Percentiles rank a stretch among this genome's conserved stretches.
Evolutionary conservation across 306 rosid genomes (phyloP).

Genomic region (Fragaria nilgerrensis): DNA sequence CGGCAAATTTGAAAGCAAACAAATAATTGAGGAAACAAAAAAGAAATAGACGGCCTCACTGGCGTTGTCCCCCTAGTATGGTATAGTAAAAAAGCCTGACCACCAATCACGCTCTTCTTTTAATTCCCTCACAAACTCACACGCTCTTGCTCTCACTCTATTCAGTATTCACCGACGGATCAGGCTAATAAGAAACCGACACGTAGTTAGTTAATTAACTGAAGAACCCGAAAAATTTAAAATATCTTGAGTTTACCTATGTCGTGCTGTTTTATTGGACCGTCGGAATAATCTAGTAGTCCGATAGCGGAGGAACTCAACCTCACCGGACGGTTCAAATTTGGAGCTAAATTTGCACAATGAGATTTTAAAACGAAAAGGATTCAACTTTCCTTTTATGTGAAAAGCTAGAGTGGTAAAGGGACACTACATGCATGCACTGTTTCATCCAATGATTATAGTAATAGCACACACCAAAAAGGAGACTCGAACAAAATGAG

Average conservation of each 20-base stretch:
- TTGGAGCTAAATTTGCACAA: neutral
- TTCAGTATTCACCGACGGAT: neutral
- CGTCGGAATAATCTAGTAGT: neutral
- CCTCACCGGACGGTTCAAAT: neutral
- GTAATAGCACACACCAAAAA: neutral
- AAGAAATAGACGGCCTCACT: neutral
- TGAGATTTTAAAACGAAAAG: neutral
- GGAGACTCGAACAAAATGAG: neutral
- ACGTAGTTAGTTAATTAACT: neutral
- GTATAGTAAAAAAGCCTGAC: conserved; percentile 23
- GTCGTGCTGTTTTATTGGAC: no score
- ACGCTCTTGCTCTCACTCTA: neutral
- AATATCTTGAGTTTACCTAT: neutral
- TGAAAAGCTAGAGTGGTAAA: neutral
- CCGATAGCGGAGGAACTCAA: neutral
- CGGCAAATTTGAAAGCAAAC: neutral
- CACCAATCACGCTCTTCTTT: conserved; percentile 58
- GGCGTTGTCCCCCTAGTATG: conserved; percentile 29
- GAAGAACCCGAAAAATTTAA: no score
- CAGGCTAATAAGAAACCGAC: neutral
- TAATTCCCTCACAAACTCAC: conserved; percentile 21
- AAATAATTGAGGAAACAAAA: neutral
- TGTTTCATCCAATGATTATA: conserved; percentile 18
- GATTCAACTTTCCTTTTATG: neutral
- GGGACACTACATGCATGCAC: conserved; percentile 16